phyloP scores from a whole-genome alignment of 208 protist species.

The Leishmania amazonensis region DNA sequence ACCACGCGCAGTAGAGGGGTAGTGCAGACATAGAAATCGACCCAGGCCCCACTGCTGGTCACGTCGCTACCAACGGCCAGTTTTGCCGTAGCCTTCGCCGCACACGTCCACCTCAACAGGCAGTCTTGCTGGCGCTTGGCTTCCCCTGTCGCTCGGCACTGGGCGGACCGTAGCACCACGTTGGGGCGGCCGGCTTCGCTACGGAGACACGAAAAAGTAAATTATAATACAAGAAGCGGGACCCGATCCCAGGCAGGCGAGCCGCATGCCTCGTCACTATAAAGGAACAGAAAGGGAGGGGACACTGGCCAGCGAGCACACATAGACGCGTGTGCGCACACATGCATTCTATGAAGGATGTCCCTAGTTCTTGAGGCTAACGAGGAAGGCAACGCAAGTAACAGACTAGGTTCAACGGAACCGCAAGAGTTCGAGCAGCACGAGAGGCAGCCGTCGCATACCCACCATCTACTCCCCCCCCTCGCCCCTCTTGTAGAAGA shows the following conservation, averaged over 20 bases:
- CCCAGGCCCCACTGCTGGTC: no score
- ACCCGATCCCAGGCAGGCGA: neutral
- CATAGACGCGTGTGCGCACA: neutral
- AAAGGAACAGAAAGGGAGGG: neutral
- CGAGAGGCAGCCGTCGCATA: neutral
- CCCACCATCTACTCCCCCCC: neutral
- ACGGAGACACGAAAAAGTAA: neutral
- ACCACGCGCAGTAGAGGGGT: no score
- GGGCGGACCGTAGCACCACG: no score
- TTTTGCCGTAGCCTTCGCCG: no score
- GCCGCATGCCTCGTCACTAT: neutral
- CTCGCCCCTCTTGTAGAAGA: neutral
- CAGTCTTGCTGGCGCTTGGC: no score
- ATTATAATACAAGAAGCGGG: neutral
- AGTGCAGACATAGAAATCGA: no score
- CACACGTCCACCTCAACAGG: no score
- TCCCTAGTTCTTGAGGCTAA: neutral
- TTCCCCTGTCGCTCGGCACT: no score
- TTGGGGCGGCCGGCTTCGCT: no score
- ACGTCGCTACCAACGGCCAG: no score
- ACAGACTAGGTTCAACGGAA: neutral
- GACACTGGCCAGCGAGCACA: neutral
- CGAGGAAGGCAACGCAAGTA: neutral
- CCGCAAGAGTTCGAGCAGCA: neutral
- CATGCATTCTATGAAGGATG: neutral